These are phyloP conservation scores for Lactifluus echinatus DNA, from an alignment of 768 basidiomycete species.

Conservation along the genomic window DNA sequence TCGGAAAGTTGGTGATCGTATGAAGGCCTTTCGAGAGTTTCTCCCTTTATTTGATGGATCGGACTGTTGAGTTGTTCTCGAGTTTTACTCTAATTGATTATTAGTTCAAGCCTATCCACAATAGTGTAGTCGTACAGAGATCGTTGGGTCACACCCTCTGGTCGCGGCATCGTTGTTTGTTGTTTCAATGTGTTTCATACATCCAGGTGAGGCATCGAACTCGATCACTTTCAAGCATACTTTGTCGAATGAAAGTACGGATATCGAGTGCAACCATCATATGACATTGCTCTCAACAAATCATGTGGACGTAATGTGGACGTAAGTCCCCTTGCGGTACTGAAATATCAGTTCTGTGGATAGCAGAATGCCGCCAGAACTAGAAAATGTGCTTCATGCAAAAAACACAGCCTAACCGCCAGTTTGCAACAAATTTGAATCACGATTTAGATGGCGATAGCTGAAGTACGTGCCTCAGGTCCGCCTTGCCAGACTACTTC, in stretches of 20 bases:
- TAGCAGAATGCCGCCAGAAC: not conserved
- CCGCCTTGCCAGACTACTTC: conserved; percentile 25
- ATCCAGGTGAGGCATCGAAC: no score
- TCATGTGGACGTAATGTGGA: no score
- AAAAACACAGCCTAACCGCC: no score
- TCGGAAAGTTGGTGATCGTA: conserved; percentile 31
- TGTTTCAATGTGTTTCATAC: not conserved
- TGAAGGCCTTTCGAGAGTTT: conserved; percentile 36
- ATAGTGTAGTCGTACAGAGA: no score
- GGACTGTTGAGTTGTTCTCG: not conserved
- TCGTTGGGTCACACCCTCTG: no score
- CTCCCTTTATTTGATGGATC: conserved; percentile 34
- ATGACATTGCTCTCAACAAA: not conserved
- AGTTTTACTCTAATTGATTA: no score
- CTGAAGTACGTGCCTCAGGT: conserved; percentile 5
- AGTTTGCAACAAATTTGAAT: not conserved
- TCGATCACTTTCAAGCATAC: not conserved
- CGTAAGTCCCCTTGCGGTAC: not conserved
- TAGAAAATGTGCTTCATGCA: not conserved
- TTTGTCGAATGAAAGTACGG: not conserved
- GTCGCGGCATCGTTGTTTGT: not conserved
- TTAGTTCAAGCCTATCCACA: no score
- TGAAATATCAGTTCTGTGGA: not conserved
- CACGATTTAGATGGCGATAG: not conserved
- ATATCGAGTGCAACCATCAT: not conserved